Conservation (phyloP, 2,329 filamentous ascomycete genomes). For the Aspergillus sclerotialis region DNA sequence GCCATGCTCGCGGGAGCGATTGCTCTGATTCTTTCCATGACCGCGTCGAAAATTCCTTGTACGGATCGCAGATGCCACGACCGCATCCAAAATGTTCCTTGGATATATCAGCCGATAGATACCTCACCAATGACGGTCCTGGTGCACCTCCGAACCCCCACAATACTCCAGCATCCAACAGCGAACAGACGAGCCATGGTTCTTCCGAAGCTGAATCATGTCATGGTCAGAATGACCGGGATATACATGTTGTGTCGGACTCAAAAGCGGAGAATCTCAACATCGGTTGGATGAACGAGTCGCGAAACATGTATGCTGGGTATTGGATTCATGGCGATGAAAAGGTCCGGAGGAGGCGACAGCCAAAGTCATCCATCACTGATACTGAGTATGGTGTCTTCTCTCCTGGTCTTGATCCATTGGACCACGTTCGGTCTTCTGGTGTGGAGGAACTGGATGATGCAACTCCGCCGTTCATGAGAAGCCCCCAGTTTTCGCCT, state of each 20-base stretch:
- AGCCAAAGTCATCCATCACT: neutral
- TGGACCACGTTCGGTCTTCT: neutral
- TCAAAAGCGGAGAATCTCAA: neutral
- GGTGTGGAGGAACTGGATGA: neutral
- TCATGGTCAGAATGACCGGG: neutral
- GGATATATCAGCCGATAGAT: slow-evolving; percentile 1
- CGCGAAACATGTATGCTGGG: neutral
- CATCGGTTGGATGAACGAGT: neutral
- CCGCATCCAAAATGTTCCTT: slow-evolving; percentile 1
- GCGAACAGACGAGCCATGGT: neutral
- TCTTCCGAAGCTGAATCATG: slow-evolving; percentile 2
- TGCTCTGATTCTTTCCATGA: neutral
- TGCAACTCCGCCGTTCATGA: neutral
- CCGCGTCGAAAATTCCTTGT: neutral
- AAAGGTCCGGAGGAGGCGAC: neutral
- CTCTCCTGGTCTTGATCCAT: neutral
- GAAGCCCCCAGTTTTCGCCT: neutral
- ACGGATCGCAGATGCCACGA: neutral
- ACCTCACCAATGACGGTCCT: slow-evolving; percentile 3
- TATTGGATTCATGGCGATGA: neutral
- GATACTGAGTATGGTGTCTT: neutral
- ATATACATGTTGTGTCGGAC: neutral
- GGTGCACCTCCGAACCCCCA: slow-evolving; percentile 4
- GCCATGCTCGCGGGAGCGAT: neutral
- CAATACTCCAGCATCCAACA: slow-evolving; percentile 7